Evolutionary conservation across 2,329 filamentous ascomycete species (phyloP), one percentile per base, ranked within the genome.

Genomic region (Didymella lethalis): DNA sequence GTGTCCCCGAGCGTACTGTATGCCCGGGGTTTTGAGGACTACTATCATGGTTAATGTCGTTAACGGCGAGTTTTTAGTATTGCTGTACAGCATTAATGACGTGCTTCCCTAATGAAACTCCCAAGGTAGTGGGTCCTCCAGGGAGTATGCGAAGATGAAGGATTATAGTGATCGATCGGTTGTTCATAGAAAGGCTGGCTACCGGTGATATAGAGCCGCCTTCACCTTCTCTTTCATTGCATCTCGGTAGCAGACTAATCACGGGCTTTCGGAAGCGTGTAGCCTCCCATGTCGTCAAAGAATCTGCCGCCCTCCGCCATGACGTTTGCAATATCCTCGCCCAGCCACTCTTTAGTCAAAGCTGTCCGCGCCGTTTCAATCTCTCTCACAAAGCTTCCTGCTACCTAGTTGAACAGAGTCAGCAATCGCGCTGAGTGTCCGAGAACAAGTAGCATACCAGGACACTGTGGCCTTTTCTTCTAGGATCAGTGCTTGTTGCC

Each of bases 251-350:
- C 3, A 11, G 10, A 26, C 40, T 51, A 67, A 8, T 40, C 54
- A 3, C 66, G 63, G 7, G 65, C 61, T 43, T 71, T 73, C 10
- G 74, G 75, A 20, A 78, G 46, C 10, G 71, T 71, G 46, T 78
- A 77, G 2, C 75, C 75, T 8, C 74, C 74, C 51, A 76, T 64
- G 6, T 71, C 68, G 25, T 71, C 69, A 47, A 77, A 77, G 49
- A 78, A 75, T 56, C 70, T 71, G 7, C 71, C 71, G 3, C 71
- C 75, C 41, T 69, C 64, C 5, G 53, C 63, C 72, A 78, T 74
- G 2, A 75, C 57, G 25, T 68, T 54, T 3, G 69, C 62, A 48
- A 76, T 75, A 25, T 77, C 74, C 16, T 71, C 60, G 11, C 75
- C 75, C 10, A 77, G 56, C 75, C 75, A 77, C 23, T 72, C 26